phyloP scores from a whole-genome alignment of 306 rosid genomes.

The Sicyos baderoa region DNA sequence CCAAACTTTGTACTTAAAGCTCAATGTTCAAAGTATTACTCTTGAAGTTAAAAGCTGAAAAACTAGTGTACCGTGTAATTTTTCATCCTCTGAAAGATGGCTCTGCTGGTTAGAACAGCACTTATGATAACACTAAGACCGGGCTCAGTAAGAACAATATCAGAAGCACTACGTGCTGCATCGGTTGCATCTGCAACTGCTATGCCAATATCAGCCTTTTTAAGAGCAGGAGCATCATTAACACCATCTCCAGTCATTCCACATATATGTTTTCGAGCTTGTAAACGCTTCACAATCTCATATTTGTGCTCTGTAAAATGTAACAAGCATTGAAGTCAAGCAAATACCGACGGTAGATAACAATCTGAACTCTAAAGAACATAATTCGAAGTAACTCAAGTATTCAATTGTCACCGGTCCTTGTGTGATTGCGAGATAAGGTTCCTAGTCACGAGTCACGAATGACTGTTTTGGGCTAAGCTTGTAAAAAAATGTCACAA shows the following conservation, averaged over 20 bases:
- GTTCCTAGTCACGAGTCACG: background rate
- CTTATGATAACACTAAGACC: slow-evolving; percentile 80
- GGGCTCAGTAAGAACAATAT: slow-evolving; percentile 80
- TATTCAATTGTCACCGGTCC: background rate
- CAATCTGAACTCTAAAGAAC: background rate
- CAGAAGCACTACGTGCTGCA: slow-evolving; percentile 86
- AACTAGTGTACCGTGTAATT: slow-evolving; percentile 59
- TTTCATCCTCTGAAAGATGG: slow-evolving; percentile 92
- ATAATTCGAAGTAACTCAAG: background rate
- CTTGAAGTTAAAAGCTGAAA: background rate
- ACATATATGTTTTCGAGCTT: slow-evolving; percentile 70
- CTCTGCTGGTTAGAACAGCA: slow-evolving; percentile 80
- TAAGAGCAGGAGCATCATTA: slow-evolving; percentile 84
- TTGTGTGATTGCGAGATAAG: background rate
- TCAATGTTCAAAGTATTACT: background rate
- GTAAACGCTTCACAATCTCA: slow-evolving; percentile 68
- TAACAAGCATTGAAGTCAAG: background rate
- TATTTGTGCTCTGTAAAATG: slow-evolving; percentile 65
- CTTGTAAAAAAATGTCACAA: background rate
- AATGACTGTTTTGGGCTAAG: background rate
- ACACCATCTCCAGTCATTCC: slow-evolving; percentile 95
- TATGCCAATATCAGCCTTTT: slow-evolving; percentile 80
- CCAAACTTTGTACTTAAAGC: background rate
- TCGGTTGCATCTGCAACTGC: slow-evolving; percentile 94
- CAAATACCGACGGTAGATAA: background rate